Conservation (phyloP, 2,329 filamentous ascomycete genomes). For the Alternaria alternata region DNA sequence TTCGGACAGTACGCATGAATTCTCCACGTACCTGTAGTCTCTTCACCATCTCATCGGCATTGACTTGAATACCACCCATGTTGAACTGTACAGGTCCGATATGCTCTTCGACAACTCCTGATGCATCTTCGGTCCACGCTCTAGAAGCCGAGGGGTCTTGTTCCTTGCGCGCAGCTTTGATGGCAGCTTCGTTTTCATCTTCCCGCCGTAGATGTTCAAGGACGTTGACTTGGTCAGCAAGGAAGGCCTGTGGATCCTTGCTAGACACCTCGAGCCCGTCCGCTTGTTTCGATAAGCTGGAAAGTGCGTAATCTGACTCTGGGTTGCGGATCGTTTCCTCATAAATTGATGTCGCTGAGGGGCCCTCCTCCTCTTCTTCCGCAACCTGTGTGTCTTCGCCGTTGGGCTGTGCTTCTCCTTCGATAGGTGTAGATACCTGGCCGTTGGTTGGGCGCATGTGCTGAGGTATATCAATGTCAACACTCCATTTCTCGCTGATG, state of each 20-base stretch:
- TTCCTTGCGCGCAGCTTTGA: slow-evolving; percentile 47
- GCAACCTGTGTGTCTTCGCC: slow-evolving; percentile 12
- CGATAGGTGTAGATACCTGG: slow-evolving; percentile 20
- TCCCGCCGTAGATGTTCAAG: slow-evolving; percentile 72
- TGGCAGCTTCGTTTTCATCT: slow-evolving; percentile 64
- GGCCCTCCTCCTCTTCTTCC: slow-evolving; percentile 41
- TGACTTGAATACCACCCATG: slow-evolving; percentile 95
- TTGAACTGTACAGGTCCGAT: slow-evolving; percentile 97
- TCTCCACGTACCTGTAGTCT: slow-evolving; percentile 73
- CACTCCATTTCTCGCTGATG: slow-evolving; percentile 83
- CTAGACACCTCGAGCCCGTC: slow-evolving; percentile 68
- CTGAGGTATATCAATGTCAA: slow-evolving; percentile 71
- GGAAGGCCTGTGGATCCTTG: slow-evolving; percentile 79
- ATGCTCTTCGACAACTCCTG: slow-evolving; percentile 62
- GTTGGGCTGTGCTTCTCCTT: slow-evolving; percentile 22
- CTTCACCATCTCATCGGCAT: slow-evolving; percentile 92
- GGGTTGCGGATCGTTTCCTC: slow-evolving; percentile 82
- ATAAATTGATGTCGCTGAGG: slow-evolving; percentile 75
- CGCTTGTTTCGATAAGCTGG: slow-evolving; percentile 53
- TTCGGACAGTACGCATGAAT: too few relatives aligned
- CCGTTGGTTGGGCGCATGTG: slow-evolving; percentile 37
- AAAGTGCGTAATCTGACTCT: slow-evolving; percentile 59
- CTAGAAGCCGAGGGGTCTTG: slow-evolving; percentile 34
- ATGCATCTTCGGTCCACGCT: slow-evolving; percentile 37
- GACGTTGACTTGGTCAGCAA: slow-evolving; percentile 75